phyloP scores from a whole-genome alignment of 768 basidiomycete genomes.

The Russula sp. region DNA sequence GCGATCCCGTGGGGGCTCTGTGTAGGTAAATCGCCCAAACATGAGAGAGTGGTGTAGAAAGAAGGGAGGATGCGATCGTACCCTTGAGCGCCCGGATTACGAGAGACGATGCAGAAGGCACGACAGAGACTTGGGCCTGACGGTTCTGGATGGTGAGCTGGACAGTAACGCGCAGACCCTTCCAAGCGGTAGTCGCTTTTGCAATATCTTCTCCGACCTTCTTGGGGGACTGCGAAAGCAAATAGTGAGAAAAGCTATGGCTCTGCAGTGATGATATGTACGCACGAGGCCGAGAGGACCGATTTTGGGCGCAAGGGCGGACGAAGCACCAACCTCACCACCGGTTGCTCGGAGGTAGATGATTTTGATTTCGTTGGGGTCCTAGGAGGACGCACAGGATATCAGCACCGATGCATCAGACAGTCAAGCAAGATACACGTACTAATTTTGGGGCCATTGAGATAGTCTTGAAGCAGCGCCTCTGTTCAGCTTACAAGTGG shows the following conservation, averaged over 20 bases:
- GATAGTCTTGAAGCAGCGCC: slow-evolving; percentile 25
- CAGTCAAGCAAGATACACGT: slow-evolving; percentile 26
- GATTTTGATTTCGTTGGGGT: slow-evolving; percentile 97
- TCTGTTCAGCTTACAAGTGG: slow-evolving; percentile 31
- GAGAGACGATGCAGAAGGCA: slow-evolving; percentile 94
- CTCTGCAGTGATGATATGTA: background rate
- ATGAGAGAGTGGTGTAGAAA: background rate
- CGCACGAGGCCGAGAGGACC: slow-evolving; percentile 98
- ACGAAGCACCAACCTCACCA: slow-evolving; percentile 99
- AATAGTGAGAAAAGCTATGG: slow-evolving; percentile 10
- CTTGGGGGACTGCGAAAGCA: slow-evolving; percentile 81
- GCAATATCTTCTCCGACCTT: slow-evolving; percentile 99
- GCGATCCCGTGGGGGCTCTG: slow-evolving; percentile 97
- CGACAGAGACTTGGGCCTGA: slow-evolving; percentile 94
- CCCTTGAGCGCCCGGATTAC: slow-evolving; percentile 98
- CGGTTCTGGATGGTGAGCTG: slow-evolving; percentile 99
- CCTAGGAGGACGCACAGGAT: slow-evolving; percentile 40
- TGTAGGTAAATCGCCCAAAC: background rate
- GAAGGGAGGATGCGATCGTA: slow-evolving; percentile 32
- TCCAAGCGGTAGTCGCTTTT: slow-evolving; percentile 97
- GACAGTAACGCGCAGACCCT: slow-evolving; percentile 98
- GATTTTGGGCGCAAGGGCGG: slow-evolving; percentile 98
- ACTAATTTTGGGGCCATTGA: slow-evolving; percentile 80
- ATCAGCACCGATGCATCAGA: background rate
- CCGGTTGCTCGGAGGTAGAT: slow-evolving; percentile 98